Base-by-base conservation (phyloP, 1,284 basidiomycete genomes). In the Apiotrichum laibachii region DNA sequence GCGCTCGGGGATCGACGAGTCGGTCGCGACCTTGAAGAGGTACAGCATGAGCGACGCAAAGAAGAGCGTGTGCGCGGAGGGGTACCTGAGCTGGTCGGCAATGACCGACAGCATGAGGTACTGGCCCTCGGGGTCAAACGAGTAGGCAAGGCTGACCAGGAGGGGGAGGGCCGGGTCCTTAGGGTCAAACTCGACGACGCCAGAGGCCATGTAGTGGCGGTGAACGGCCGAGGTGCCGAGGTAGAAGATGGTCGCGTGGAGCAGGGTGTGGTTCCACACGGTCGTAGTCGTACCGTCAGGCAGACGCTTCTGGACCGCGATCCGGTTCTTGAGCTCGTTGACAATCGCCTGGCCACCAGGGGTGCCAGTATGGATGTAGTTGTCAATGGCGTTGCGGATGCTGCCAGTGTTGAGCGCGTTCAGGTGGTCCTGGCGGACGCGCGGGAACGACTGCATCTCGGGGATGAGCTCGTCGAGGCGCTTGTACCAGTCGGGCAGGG, bases 41-140 rank as follows among this genome's bases (percentile, higher is more conserved):
- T 92, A 84, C 50, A 98, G 83, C 59, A 98, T 80, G 63, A 97
- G 83, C 48, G 86, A 88, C 75, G 88, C 89, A 82, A 94, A 97
- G 91, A 92, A 97, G 76, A 90, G 88, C 53, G 92, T 98, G 80
- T 95, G 92, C n/a, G 92, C 90, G 70, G 92, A 93, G 37, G 92
- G 92, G 82, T 92, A 94, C 70, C 96, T 90, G 62, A 99, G 82
- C 77, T 99, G 95, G 71, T 96, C 85, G 40, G 92, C 88, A 71
- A 93, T 88, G 19, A 92, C 87, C 65, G 88, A 91, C 65, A 97
- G 81, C 65, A 99, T 82, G 76, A 97, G 87, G 80, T 96, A 92
- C 84, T 96, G 90, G 67, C 90, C 92, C 85, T 99, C 96, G 44
- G 87, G 84, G 70, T 97, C 93, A 63, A 96, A 81, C 64, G 90